A percentile compares a stretch with the other conserved stretches of the same genome.
phyloP scores from a whole-genome alignment of 1,284 basidiomycete species.

The Rhodotorula sp. region DNA sequence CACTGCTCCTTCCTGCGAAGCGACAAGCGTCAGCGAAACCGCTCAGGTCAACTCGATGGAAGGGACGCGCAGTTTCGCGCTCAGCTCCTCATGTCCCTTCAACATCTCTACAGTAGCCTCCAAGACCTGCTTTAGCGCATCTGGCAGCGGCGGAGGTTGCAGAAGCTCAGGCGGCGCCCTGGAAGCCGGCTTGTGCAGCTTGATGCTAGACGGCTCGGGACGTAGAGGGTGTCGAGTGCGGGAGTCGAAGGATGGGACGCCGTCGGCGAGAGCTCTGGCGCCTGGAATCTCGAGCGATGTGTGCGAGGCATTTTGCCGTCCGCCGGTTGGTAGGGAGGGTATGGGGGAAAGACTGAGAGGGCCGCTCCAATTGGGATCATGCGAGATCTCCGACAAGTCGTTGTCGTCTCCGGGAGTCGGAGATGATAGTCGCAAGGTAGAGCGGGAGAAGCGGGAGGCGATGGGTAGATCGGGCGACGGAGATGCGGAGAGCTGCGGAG shows the following conservation, averaged over 20 bases:
- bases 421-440: background rate
- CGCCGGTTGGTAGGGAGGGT: constrained; percentile 1
- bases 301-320: background rate
- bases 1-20: constrained; percentile 21
- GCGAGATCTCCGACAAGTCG: constrained; percentile 11
- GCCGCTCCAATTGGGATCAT: background rate
- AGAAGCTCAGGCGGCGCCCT: constrained; percentile 45
- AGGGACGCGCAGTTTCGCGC: constrained; percentile 67
- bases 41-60: constrained; percentile 55
- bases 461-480: constrained; percentile 76
- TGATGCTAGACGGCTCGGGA: background rate
- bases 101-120: constrained; percentile 80
- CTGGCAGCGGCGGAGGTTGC: constrained; percentile 60
- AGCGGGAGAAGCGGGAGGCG: constrained; percentile 69
- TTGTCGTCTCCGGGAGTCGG: background rate
- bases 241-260: constrained; percentile 10
- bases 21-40: background rate
- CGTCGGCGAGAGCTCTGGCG: background rate
- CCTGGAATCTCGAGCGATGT: background rate
- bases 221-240: constrained; percentile 4
- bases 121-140: constrained; percentile 77
- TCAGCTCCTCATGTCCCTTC: constrained; percentile 78
- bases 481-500: constrained; percentile 16
- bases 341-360: background rate
- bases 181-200: background rate